Base-by-base conservation (phyloP, 2,329 filamentous ascomycete species). In the Acephala macrosclerotiorum region DNA sequence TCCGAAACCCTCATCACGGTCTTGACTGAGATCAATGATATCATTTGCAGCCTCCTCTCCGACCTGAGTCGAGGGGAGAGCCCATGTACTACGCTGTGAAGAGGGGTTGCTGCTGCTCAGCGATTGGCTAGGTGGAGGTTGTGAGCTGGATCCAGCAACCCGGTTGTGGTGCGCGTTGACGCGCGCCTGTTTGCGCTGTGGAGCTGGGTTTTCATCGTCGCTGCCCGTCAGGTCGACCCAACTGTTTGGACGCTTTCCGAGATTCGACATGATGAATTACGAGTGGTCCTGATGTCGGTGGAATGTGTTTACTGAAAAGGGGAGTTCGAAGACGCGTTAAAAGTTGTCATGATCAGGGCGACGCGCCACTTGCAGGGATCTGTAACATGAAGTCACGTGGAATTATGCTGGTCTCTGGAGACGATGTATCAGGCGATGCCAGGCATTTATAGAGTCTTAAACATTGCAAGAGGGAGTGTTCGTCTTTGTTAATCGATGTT, bases 181-280 rank as follows among this genome's bases (percentile, higher is more conserved):
- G 29, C 73, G 73, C 22, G 66, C 64, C 64, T 76, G 74, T 65
- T 76, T 75, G 67, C 66, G 61, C 60, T 70, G 61, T 42, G 61
- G 67, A 14, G 65, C 38, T 14, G 26, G 20, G 58, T 72, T 68
- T 22, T 73, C 70, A 20, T 69, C 72, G 61, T 80, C 80, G 51
- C 80, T 80, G 26, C 74, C 78, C 11, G 80, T 81, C 16, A 84
- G 75, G 71, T 84, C 81, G 65, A 83, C 73, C 42, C 78, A 72
- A 35, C 78, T 76, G 57, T 68, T 70, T 11, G 68, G 53, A 20
- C 83, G 80, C 73, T 84, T 84, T 53, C 66, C 65, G 25, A 55
- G 53, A 38, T 58, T 62, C n/a, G 67, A 58, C 68, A 70, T 70
- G 49, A 56, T 65, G 55, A 29, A 42, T 36, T 16, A 26, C 42